A percentile compares a stretch with the other conserved stretches of the same genome.
Conservation (phyloP, 495 filamentous ascomycete species). For the Xylaria sp. region DNA sequence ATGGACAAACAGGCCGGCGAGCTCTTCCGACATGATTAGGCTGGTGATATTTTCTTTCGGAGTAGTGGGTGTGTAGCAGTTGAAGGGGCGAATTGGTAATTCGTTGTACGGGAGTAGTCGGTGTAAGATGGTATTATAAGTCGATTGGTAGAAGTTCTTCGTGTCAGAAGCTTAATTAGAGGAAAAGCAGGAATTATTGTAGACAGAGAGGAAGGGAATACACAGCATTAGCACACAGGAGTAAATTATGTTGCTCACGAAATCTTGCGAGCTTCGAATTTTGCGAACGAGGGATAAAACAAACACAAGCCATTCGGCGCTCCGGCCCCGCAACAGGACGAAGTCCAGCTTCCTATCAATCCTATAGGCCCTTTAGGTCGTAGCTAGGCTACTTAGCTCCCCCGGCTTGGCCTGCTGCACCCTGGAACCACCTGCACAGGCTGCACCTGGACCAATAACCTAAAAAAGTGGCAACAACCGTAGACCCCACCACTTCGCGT, state of each 20-base stretch:
- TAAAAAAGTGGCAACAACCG: background rate
- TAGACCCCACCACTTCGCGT: slow-evolving; percentile 3
- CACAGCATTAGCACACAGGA: background rate
- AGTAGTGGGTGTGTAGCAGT: background rate
- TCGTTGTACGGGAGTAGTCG: slow-evolving; percentile 1
- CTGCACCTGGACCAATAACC: background rate
- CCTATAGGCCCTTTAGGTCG: background rate
- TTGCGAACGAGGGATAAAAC: slow-evolving; percentile 25
- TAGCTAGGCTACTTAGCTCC: background rate
- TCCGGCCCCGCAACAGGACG: slow-evolving; percentile 14
- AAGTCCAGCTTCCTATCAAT: background rate
- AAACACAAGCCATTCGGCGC: slow-evolving; percentile 18
- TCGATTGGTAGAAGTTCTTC: background rate
- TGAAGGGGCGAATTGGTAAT: slow-evolving; percentile 7
- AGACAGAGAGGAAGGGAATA: background rate
- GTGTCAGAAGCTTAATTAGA: background rate
- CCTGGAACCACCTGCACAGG: too few relatives aligned
- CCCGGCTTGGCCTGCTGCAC: background rate
- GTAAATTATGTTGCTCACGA: background rate
- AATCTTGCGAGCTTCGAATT: slow-evolving; percentile 1
- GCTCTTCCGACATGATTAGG: slow-evolving; percentile 41
- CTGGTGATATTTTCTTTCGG: slow-evolving; percentile 5
- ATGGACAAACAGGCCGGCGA: slow-evolving; percentile 42
- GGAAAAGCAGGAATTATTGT: background rate
- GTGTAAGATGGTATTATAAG: background rate